Evolutionary conservation across 352 stramenopile genomes (phyloP).

Genomic region (Globisporangium polare): DNA sequence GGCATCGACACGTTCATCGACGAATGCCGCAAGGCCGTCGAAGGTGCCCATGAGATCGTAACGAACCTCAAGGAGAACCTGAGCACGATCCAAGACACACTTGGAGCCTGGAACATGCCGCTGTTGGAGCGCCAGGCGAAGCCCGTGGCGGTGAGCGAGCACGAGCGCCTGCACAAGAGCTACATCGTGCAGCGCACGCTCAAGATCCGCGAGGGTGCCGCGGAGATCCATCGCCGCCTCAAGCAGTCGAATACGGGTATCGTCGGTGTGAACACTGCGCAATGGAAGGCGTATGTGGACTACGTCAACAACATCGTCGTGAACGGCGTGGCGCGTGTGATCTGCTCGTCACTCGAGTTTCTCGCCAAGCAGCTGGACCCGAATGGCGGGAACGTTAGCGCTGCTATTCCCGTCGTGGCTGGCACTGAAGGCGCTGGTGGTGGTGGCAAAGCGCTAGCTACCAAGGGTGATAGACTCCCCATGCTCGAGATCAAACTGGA

Average conservation of each 20-base stretch:
- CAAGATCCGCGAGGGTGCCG: slow-evolving; percentile 94
- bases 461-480: slow-evolving; percentile 66
- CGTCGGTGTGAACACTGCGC: slow-evolving; percentile 90
- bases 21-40: slow-evolving; percentile 81
- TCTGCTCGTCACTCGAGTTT: slow-evolving; percentile 88
- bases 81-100: slow-evolving; percentile 91
- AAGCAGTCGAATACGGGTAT: slow-evolving; percentile 96
- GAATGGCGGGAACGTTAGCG: slow-evolving; percentile 37
- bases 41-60: slow-evolving; percentile 93
- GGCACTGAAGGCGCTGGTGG: slow-evolving; percentile 34
- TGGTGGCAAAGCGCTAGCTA: slow-evolving; percentile 25
- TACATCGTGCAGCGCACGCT: slow-evolving; percentile 90
- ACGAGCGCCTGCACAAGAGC: slow-evolving; percentile 94
- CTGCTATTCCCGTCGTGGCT: slow-evolving; percentile 22
- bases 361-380: slow-evolving; percentile 94
- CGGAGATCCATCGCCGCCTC: slow-evolving; percentile 94
- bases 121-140: slow-evolving; percentile 96
- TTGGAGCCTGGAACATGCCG: slow-evolving; percentile 90
- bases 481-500: slow-evolving; percentile 98
- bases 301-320: slow-evolving; percentile 98
- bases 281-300: slow-evolving; percentile 97
- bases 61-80: slow-evolving; percentile 97
- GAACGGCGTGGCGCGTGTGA: slow-evolving; percentile 88
- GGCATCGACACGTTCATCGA: slow-evolving; percentile 94
- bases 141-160: slow-evolving; percentile 94